These are phyloP conservation scores for Puccinia brachypodii DNA, from an alignment of 1,284 basidiomycete genomes.

Conservation along the genomic window DNA sequence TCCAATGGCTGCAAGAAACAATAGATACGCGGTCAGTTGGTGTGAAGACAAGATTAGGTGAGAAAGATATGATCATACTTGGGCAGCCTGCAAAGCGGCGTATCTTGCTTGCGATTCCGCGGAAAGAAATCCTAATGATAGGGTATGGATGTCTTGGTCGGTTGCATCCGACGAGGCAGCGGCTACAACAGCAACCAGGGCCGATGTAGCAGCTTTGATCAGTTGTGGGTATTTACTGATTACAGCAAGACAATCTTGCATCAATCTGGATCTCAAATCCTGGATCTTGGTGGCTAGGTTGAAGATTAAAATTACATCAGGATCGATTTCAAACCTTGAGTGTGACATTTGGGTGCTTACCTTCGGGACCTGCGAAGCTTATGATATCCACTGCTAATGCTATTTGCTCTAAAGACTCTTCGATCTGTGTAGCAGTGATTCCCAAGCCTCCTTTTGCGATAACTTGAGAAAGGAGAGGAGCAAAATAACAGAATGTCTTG, in stretches of 20 bases:
- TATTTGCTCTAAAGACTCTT: slow-evolving; percentile 82
- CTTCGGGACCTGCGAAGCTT: slow-evolving; percentile 79
- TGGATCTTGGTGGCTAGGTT: slow-evolving; percentile 51
- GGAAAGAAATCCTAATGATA: slow-evolving; percentile 75
- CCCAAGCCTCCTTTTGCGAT: slow-evolving; percentile 70
- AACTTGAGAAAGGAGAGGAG: slow-evolving; percentile 74
- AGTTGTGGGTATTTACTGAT: slow-evolving; percentile 77
- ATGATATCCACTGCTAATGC: slow-evolving; percentile 80
- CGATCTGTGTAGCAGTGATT: slow-evolving; percentile 63
- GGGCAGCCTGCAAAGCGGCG: slow-evolving; percentile 81
- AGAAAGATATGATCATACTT: slow-evolving; percentile 3
- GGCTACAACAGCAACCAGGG: slow-evolving; percentile 79
- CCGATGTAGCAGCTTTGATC: slow-evolving; percentile 79
- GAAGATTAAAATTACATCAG: neutral
- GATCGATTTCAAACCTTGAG: neutral
- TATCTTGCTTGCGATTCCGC: slow-evolving; percentile 87
- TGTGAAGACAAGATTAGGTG: neutral
- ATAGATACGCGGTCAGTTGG: neutral
- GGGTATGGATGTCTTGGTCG: slow-evolving; percentile 65
- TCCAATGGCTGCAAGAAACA: slow-evolving; percentile 73
- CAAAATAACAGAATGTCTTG: slow-evolving; percentile 77
- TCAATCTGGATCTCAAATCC: slow-evolving; percentile 56
- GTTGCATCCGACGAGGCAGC: slow-evolving; percentile 72
- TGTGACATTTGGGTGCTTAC: slow-evolving; percentile 60
- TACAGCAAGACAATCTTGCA: slow-evolving; percentile 72